These are phyloP conservation scores for Hysterium pulicare DNA, from an alignment of 2,329 filamentous ascomycete species.

Conservation along the genomic window DNA sequence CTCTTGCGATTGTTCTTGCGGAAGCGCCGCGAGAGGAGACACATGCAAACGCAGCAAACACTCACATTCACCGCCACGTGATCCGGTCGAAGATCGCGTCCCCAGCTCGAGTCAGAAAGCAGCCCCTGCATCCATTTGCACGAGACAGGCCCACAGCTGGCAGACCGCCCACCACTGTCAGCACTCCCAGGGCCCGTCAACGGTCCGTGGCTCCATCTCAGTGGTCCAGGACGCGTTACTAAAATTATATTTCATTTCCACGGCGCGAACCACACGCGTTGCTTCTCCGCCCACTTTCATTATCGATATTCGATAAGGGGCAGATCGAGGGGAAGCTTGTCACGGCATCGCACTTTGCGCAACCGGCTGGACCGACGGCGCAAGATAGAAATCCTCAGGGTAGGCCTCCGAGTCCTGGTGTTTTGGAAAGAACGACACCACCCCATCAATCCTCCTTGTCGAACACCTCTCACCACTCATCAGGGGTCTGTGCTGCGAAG, in stretches of 20 bases:
- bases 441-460: constrained; percentile 14
- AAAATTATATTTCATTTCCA: constrained; percentile 29
- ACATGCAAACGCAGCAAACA: constrained; percentile 8
- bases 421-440: background rate
- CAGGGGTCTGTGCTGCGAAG: constrained; percentile 12
- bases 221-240: constrained; percentile 21
- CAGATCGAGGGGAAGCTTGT: constrained; percentile 6
- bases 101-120: constrained; percentile 14
- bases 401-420: background rate
- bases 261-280: constrained; percentile 20
- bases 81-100: background rate
- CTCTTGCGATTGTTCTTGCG: no score
- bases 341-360: constrained; percentile 1
- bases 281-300: constrained; percentile 8
- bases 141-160: no score
- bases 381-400: background rate
- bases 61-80: constrained; percentile 1
- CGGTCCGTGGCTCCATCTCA: constrained; percentile 27
- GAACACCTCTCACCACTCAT: constrained; percentile 10
- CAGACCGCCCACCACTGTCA: no score
- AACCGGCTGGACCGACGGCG: constrained; percentile 14
- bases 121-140: constrained; percentile 7
- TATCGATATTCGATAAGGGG: constrained; percentile 24
- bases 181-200: constrained; percentile 11
- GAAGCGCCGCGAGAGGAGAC: no score